Evolutionary conservation across 2,329 filamentous ascomycete genomes (phyloP).

Genomic region (Colletotrichum falcatum): DNA sequence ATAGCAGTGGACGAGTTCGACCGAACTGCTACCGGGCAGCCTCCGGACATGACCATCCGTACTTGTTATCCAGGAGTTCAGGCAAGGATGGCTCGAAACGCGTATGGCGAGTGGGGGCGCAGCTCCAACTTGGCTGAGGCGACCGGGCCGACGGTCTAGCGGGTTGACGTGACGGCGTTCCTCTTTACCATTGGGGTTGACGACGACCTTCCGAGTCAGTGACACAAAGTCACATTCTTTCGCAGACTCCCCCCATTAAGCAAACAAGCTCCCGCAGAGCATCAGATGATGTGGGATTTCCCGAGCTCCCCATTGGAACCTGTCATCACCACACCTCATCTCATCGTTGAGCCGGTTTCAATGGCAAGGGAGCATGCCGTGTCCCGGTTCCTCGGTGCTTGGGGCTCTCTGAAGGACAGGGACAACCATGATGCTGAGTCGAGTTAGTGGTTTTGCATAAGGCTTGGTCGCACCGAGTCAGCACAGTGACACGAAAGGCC

Average conservation of each 20-base stretch:
- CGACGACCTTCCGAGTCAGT: constrained; percentile 1
- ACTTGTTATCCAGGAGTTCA: constrained; percentile 13
- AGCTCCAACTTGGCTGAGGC: constrained; percentile 24
- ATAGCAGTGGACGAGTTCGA: constrained; percentile 32
- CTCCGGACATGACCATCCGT: not conserved
- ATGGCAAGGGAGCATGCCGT: not conserved
- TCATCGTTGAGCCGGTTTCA: constrained; percentile 15
- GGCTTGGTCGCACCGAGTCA: constrained; percentile 24
- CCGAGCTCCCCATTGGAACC: not conserved
- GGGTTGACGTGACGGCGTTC: not conserved
- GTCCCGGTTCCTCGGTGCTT: constrained; percentile 16
- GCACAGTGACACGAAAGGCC: constrained; percentile 12
- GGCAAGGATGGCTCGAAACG: constrained; percentile 39
- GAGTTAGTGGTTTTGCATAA: constrained; percentile 35
- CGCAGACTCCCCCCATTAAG: not conserved
- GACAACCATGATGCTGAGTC: constrained; percentile 8
- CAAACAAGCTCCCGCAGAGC: not conserved
- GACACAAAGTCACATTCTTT: not conserved
- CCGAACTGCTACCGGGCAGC: constrained; percentile 24
- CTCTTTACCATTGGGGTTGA: not conserved
- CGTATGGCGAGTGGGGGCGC: constrained; percentile 24
- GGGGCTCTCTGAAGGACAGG: constrained; percentile 14
- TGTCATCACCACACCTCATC: constrained; percentile 17
- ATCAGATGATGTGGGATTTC: constrained; percentile 1
- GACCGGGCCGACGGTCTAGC: constrained; percentile 10